Evolutionary conservation across 176 grass and related monocot genomes (phyloP).

Genomic region (Eremochloa ophiuroides): DNA sequence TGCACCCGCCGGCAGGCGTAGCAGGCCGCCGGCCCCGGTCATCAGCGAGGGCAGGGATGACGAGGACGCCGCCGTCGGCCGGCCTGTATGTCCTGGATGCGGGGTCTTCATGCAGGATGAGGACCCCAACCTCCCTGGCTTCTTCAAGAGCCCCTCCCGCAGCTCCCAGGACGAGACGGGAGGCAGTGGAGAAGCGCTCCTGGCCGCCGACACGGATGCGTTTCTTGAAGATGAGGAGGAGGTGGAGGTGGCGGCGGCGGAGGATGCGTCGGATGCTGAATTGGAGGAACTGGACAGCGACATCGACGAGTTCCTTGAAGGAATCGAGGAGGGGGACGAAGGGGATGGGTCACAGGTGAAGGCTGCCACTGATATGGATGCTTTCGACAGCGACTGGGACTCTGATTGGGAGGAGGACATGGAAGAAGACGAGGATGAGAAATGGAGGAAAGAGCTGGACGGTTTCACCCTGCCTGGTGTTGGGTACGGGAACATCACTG

Average conservation of each 20-base stretch:
- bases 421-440: slow-evolving; percentile 65
- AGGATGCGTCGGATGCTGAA: slow-evolving; percentile 15
- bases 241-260: background rate
- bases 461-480: slow-evolving; percentile 64
- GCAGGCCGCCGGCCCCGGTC: slow-evolving; percentile 6
- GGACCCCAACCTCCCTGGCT: slow-evolving; percentile 73
- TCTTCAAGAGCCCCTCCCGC: slow-evolving; percentile 65
- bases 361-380: slow-evolving; percentile 26
- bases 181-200: background rate
- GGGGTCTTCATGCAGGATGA: slow-evolving; percentile 92
- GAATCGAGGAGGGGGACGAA: slow-evolving; percentile 34
- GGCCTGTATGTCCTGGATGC: slow-evolving; percentile 67
- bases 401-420: slow-evolving; percentile 47
- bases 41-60: slow-evolving; percentile 44
- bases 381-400: slow-evolving; percentile 28
- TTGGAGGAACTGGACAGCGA: slow-evolving; percentile 28
- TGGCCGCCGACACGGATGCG: slow-evolving; percentile 4
- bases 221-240: slow-evolving; percentile 31
- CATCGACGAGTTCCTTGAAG: slow-evolving; percentile 49
- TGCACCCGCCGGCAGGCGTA: slow-evolving; percentile 11
- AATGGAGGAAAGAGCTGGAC: slow-evolving; percentile 62
- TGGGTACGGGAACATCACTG: slow-evolving; percentile 82
- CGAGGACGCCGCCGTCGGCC: background rate
- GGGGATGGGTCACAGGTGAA: slow-evolving; percentile 6
- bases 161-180: slow-evolving; percentile 17